These are phyloP conservation scores for Rhodotorula sp. DNA, from an alignment of 1,284 basidiomycete species.

Conservation along the genomic window DNA sequence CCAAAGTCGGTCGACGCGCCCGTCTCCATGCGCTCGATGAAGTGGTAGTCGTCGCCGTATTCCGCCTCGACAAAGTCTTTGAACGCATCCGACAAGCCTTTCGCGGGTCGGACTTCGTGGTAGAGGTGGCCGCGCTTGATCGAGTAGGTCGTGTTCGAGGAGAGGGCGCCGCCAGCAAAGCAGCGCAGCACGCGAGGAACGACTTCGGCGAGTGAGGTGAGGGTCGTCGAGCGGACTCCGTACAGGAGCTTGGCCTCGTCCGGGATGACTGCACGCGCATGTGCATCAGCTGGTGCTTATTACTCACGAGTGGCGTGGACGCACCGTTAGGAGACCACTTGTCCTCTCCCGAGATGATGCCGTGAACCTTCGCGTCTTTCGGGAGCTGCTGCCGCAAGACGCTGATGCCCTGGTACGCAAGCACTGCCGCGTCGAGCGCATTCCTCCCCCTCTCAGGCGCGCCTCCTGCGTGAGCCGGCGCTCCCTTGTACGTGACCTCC, in stretches of 20 bases:
- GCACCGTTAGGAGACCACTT: slow-evolving; percentile 1
- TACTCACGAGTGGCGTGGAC: too few relatives aligned
- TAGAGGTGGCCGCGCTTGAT: slow-evolving; percentile 2
- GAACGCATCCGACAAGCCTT: not conserved
- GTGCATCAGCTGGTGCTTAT: too few relatives aligned
- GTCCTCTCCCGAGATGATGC: slow-evolving; percentile 54
- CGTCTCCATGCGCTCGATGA: slow-evolving; percentile 27
- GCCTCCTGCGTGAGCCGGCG: slow-evolving; percentile 68
- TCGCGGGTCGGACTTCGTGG: slow-evolving; percentile 3
- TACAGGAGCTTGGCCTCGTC: not conserved
- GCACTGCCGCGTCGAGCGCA: slow-evolving; percentile 77
- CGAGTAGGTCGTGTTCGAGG: not conserved
- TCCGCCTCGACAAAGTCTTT: not conserved
- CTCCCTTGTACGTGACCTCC: slow-evolving; percentile 45
- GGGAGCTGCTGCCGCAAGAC: slow-evolving; percentile 71
- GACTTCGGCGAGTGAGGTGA: not conserved
- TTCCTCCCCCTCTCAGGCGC: slow-evolving; percentile 80
- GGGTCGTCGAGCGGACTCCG: not conserved
- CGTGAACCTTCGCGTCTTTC: slow-evolving; percentile 64
- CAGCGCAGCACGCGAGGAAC: slow-evolving; percentile 4
- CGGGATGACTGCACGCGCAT: not conserved
- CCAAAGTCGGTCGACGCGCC: slow-evolving; percentile 49
- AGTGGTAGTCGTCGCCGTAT: slow-evolving; percentile 8
- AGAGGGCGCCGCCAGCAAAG: slow-evolving; percentile 3
- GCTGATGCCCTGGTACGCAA: slow-evolving; percentile 72